phyloP scores from a whole-genome alignment of 2,329 filamentous ascomycete genomes.

The Cyanodermella asteris region DNA sequence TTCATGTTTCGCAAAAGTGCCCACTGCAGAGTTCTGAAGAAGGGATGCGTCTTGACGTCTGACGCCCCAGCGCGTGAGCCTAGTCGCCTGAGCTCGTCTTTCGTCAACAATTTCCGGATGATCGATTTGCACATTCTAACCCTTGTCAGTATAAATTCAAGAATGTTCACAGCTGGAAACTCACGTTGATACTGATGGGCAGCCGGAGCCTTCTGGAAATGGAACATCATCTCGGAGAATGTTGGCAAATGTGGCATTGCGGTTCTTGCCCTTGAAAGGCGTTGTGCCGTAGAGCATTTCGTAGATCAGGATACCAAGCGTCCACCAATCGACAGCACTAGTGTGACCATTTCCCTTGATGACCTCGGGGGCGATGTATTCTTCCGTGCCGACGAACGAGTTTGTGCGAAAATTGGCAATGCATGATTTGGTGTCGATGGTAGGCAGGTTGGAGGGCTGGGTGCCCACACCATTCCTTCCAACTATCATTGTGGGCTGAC shows the following conservation, averaged over 20 bases:
- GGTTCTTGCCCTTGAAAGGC: slow-evolving; percentile 97
- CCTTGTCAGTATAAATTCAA: slow-evolving; percentile 1
- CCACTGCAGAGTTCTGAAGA: slow-evolving; percentile 94
- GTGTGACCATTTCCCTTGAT: slow-evolving; percentile 98
- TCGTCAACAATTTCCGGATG: slow-evolving; percentile 91
- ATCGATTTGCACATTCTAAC: slow-evolving; percentile 80
- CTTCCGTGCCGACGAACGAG: slow-evolving; percentile 93
- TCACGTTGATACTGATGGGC: slow-evolving; percentile 79
- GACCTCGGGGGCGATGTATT: slow-evolving; percentile 96
- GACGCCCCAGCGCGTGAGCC: slow-evolving; percentile 88
- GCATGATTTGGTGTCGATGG: slow-evolving; percentile 97
- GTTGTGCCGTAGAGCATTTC: slow-evolving; percentile 98
- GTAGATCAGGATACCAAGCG: slow-evolving; percentile 85
- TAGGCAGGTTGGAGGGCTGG: slow-evolving; percentile 66
- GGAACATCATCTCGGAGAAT: slow-evolving; percentile 89
- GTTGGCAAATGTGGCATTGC: slow-evolving; percentile 94
- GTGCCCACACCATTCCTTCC: slow-evolving; percentile 65
- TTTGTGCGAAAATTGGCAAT: slow-evolving; percentile 97
- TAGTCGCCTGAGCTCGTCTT: slow-evolving; percentile 83
- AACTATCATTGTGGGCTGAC: slow-evolving; percentile 94
- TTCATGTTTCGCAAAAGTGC: slow-evolving; percentile 94
- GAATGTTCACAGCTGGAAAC: slow-evolving; percentile 15
- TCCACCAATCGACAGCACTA: slow-evolving; percentile 99
- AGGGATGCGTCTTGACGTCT: slow-evolving; percentile 87
- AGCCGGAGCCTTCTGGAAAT: slow-evolving; percentile 72